Base-by-base conservation (phyloP, 306 rosid species). In the Corylus americana region DNA sequence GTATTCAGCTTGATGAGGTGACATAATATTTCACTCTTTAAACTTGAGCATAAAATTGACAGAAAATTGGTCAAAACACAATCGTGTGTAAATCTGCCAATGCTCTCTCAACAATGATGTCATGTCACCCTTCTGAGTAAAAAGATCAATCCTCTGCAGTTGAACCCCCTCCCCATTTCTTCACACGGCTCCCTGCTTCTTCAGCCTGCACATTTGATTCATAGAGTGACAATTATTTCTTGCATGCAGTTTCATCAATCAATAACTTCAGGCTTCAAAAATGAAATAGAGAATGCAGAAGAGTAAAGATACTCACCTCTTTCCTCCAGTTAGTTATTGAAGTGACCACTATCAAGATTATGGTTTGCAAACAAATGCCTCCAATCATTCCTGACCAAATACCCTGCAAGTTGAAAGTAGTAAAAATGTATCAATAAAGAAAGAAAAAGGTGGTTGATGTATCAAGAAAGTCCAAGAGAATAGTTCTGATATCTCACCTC, bases 321-420 rank as follows among this genome's bases (percentile, higher is more conserved):
- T 51, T 91, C 35, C 74, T 87, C 98, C 94, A 93, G 63, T 93
- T 90, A 37, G 92, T 90, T 25, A 86, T 0, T 51, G 87, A 78
- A 47, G 94, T 90, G 77, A 93, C 1, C 4, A 88, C 9, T 10
- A 91, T 39, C 84, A 93, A 88, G 63, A 91, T 90, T 77, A 74
- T 31, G 20, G 98, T 91, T 55, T 93, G 98, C 84, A 93, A 78
- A 68, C 20, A 54, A 71, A 88, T 83, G 80, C 98, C 98, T 64
- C 86, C 97, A 55, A 91, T 91, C 94, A 93, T 79, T 67, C 98
- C 98, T 16, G 85, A 53, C 98, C 98, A 91, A 68, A 91, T 91
- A 76, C 97, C 97, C 97, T 93, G 86, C 72, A 62, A 7, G 55
- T 59, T 62, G 44, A 25, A 76, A 1, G 66, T 6, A 55, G 20